These are phyloP conservation scores for Gelatoporia subvermispora DNA, from an alignment of 768 basidiomycete species.

Conservation along the genomic window DNA sequence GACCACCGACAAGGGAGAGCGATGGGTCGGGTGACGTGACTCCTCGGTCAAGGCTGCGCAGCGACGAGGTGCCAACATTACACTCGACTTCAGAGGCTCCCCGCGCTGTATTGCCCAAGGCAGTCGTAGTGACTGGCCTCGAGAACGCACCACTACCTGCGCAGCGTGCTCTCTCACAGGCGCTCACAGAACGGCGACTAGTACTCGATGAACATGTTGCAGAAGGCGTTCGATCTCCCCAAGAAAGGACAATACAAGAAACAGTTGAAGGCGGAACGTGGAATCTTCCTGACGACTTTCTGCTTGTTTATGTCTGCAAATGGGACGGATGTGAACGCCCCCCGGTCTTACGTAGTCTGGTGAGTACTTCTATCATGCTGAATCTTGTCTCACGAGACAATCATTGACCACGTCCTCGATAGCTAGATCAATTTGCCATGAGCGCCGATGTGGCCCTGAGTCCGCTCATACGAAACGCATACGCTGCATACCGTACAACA, in stretches of 20 bases:
- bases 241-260: constrained; percentile 5
- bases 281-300: constrained; percentile 63
- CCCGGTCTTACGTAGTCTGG: constrained; percentile 57
- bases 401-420: constrained; percentile 2
- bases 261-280: constrained; percentile 33
- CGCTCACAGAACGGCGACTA: constrained; percentile 48
- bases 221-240: constrained; percentile 19
- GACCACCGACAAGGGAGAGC: neutral
- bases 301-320: constrained; percentile 70
- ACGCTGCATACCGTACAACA: constrained; percentile 32
- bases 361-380: constrained; percentile 32
- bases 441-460: constrained; percentile 53
- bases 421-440: constrained; percentile 81
- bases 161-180: constrained; percentile 53
- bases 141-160: constrained; percentile 51
- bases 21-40: neutral
- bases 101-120: constrained; percentile 42
- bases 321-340: constrained; percentile 62
- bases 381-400: neutral
- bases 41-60: neutral
- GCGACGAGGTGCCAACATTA: too few species aligned
- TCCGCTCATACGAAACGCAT: constrained; percentile 20
- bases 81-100: constrained; percentile 11
- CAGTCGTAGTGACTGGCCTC: constrained; percentile 66
- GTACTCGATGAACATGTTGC: constrained; percentile 35